phyloP scores from a whole-genome alignment of 345 rosid species.

The Murraya koenigii region DNA sequence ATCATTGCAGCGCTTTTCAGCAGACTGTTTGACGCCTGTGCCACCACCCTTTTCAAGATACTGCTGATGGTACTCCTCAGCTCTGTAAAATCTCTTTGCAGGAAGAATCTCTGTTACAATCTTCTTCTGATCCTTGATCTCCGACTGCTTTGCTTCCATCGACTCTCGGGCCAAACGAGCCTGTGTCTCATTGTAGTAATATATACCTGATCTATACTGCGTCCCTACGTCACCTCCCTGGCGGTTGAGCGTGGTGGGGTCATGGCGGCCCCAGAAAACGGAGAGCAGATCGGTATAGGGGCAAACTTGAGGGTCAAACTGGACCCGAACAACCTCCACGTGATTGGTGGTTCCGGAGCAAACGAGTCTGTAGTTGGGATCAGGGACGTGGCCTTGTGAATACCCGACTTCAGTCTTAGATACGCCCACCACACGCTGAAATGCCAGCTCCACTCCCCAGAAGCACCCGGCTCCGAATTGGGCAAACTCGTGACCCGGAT shows the following conservation, averaged over 20 bases:
- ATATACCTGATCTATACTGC: slow-evolving; percentile 87
- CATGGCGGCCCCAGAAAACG: slow-evolving; percentile 74
- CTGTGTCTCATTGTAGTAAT: slow-evolving; percentile 59
- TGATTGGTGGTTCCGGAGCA: slow-evolving; percentile 74
- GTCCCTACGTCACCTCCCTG: slow-evolving; percentile 87
- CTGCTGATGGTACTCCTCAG: slow-evolving; percentile 80
- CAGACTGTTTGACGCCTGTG: slow-evolving; percentile 51
- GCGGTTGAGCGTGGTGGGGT: slow-evolving; percentile 83
- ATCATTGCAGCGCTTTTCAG: slow-evolving; percentile 67
- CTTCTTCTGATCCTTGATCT: slow-evolving; percentile 43
- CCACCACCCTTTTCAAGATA: slow-evolving; percentile 78
- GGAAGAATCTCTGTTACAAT: slow-evolving; percentile 76
- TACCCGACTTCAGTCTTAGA: slow-evolving; percentile 82
- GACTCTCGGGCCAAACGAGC: slow-evolving; percentile 53
- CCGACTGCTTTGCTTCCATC: slow-evolving; percentile 57
- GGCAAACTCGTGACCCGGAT: slow-evolving; percentile 53
- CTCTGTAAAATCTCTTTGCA: slow-evolving; percentile 73
- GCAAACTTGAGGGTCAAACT: slow-evolving; percentile 65
- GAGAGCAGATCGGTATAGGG: slow-evolving; percentile 55
- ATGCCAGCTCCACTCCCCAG: slow-evolving; percentile 84
- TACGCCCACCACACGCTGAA: slow-evolving; percentile 70
- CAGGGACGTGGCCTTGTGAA: slow-evolving; percentile 66
- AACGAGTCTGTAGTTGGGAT: slow-evolving; percentile 62
- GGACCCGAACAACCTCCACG: slow-evolving; percentile 79
- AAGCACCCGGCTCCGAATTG: slow-evolving; percentile 97